phyloP scores from a whole-genome alignment of 2,329 filamentous ascomycete genomes.

The Parastagonospora avenae region DNA sequence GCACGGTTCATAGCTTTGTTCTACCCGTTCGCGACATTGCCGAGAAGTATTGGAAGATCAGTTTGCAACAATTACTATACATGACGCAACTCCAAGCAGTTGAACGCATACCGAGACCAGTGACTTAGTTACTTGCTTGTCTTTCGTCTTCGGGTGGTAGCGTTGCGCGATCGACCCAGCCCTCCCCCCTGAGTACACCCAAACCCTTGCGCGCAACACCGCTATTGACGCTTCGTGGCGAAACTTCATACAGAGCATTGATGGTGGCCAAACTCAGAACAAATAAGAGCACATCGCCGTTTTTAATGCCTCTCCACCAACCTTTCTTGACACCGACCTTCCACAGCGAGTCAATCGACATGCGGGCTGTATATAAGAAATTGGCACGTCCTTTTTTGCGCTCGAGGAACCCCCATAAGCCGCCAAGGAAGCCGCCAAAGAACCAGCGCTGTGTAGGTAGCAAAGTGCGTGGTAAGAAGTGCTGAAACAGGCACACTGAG shows the following conservation, averaged over 20 bases:
- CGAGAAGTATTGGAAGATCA: too few species aligned
- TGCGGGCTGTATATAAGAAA: slow-evolving; percentile 78
- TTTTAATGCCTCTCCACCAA: slow-evolving; percentile 82
- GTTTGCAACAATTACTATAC: background rate
- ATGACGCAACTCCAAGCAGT: slow-evolving; percentile 4
- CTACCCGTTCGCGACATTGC: too few species aligned
- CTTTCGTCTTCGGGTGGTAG: slow-evolving; percentile 12
- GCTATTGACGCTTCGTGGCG: slow-evolving; percentile 71
- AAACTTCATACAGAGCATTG: slow-evolving; percentile 76
- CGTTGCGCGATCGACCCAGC: slow-evolving; percentile 68
- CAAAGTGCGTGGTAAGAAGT: slow-evolving; percentile 72
- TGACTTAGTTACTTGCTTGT: slow-evolving; percentile 9
- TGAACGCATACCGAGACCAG: background rate
- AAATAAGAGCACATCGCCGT: slow-evolving; percentile 85
- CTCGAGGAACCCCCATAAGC: slow-evolving; percentile 83
- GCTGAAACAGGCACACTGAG: slow-evolving; percentile 86
- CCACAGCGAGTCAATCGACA: slow-evolving; percentile 84
- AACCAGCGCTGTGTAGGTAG: slow-evolving; percentile 88
- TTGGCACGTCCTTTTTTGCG: slow-evolving; percentile 62
- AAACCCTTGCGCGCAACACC: slow-evolving; percentile 71
- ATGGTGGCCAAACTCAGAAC: slow-evolving; percentile 78
- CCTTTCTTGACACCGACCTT: slow-evolving; percentile 91
- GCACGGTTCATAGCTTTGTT: too few species aligned
- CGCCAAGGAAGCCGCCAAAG: slow-evolving; percentile 82
- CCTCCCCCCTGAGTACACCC: slow-evolving; percentile 75